Base-by-base conservation (phyloP, 768 basidiomycete species). In the Kockovaella imperatae region DNA sequence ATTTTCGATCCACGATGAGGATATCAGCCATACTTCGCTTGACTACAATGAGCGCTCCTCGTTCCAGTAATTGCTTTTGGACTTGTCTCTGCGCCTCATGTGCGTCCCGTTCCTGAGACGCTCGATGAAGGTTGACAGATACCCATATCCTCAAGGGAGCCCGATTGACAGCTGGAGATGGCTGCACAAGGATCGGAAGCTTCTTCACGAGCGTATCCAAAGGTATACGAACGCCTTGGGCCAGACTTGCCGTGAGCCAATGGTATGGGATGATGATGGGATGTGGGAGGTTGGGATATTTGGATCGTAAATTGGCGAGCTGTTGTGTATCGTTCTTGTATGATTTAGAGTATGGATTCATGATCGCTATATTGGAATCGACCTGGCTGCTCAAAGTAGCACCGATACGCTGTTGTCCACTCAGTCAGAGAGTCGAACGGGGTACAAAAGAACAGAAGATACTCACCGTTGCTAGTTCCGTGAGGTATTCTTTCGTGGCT, bases 101-200 rank as follows among this genome's bases (percentile, higher is more conserved):
- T 4, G 52, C 30, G 2, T 20, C 42, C n/a, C 28, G 25, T 32
- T 66, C 59, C 17, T 28, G 42, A 5, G n/a, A 28, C 18, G 35
- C 23, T 42, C 52, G 23, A 8, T 47, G 35, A 21, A 66, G 18
- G 31, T 62, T 66, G 24, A 60, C 39, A 13, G 60, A 62, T 11
- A 62, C 56, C 64, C 64, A 66, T 15, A 43, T 41, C 42, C 45
- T 36, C 3, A 66, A 36, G 2, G 64, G 64, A 15, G 49, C 35
- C 26, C 45, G 40, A 8, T 53, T 34, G 5, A 28, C 36, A 5
- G 35, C 24, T 2, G 23, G n/a, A 28, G 39, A 35, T 1, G 56
- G 59, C 47, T 56, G 45, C 4, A 45, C 42, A 40, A 64, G 59
- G 5, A 53, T 38, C 8, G 57, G 57, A 8, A 40, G 26, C 6